Base-by-base conservation (phyloP, 2,329 filamentous ascomycete genomes). In the Berkeleyomyces basicola region DNA sequence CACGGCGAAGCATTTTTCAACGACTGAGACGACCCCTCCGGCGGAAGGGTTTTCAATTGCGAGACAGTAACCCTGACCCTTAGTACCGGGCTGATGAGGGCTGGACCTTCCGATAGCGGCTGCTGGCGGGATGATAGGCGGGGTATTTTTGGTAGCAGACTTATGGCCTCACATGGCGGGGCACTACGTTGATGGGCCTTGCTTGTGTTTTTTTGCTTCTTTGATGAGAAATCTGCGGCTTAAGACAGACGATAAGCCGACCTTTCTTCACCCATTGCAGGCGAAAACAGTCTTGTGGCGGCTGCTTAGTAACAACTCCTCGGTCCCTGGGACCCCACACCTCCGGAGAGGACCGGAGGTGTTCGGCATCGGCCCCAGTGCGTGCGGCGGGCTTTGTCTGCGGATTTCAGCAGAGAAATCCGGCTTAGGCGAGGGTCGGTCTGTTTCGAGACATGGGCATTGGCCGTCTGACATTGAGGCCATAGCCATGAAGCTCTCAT, bases 101-200 rank as follows among this genome's bases (percentile, higher is more conserved):
- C 10, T 23, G 16, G n/a, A 40, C 61, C 61, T 63, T 63, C 61
- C 61, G 61, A 63, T 63, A 63, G 61, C 61, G 61, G 61, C 61
- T 59, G 33, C 44, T 31, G 16, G 51, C 14, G 11, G 51, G 23
- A 33, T 36, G 49, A 33, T 33, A 33, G 51, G 43, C 43, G 23
- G 47, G 51, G 51, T 33, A 16, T 7, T 16, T 55, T 1, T 39
- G 51, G 36, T 7, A 31, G 9, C 5, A 55, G 36, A 55, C 51
- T 55, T 55, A 55, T 55, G 33, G 7, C 51, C 51, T 33, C 36
- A 2, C 14, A 7, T 6, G 11, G 11, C 33, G 51, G 51, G 51
- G 51, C 16, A 5, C 6, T 39, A 23, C 2, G 23, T 23, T 23
- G 23, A 23, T 37, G 51, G 23, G 16, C 43, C 11, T 11, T n/a